Evolutionary conservation across 1,284 basidiomycete genomes (phyloP).

Genomic region (Megacollybia platyphylla): DNA sequence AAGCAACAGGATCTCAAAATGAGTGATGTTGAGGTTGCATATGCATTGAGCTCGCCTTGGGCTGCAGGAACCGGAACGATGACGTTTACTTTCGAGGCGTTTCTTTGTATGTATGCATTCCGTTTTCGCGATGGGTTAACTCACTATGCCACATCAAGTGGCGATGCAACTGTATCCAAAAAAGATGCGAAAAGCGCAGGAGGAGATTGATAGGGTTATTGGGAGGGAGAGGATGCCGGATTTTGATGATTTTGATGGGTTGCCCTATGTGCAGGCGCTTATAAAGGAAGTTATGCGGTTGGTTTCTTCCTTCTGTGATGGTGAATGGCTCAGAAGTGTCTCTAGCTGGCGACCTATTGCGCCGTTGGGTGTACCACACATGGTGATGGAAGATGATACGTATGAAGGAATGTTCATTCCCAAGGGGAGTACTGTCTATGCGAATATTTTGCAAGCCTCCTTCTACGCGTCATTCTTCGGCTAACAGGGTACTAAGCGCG

Average conservation of each 20-base stretch:
- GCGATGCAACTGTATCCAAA: constrained; percentile 32
- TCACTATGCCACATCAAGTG: constrained; percentile 10
- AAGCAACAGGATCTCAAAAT: constrained; percentile 15
- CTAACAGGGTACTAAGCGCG: constrained; percentile 4
- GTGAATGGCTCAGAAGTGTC: constrained; percentile 6
- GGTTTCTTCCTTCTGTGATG: neutral
- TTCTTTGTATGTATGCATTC: neutral
- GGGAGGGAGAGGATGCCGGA: constrained; percentile 28
- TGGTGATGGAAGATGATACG: constrained; percentile 5
- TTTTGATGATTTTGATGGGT: constrained; percentile 25
- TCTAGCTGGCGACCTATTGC: constrained; percentile 8
- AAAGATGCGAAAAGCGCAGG: constrained; percentile 28
- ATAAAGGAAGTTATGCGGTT: constrained; percentile 34
- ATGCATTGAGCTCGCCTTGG: constrained; percentile 17
- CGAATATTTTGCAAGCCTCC: constrained; percentile 6
- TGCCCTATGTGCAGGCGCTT: constrained; percentile 30
- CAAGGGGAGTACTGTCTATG: constrained; percentile 9
- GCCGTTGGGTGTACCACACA: constrained; percentile 7
- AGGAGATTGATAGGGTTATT: constrained; percentile 29
- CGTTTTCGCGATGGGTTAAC: constrained; percentile 5
- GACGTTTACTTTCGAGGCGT: constrained; percentile 4
- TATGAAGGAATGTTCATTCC: constrained; percentile 9
- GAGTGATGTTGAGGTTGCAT: constrained; percentile 16
- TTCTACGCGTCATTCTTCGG: neutral
- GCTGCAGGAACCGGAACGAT: constrained; percentile 17